A percentile compares a stretch with the other conserved stretches of the same genome.
phyloP scores from a whole-genome alignment of 257 asterid species.

The Solanum tarapatanum region DNA sequence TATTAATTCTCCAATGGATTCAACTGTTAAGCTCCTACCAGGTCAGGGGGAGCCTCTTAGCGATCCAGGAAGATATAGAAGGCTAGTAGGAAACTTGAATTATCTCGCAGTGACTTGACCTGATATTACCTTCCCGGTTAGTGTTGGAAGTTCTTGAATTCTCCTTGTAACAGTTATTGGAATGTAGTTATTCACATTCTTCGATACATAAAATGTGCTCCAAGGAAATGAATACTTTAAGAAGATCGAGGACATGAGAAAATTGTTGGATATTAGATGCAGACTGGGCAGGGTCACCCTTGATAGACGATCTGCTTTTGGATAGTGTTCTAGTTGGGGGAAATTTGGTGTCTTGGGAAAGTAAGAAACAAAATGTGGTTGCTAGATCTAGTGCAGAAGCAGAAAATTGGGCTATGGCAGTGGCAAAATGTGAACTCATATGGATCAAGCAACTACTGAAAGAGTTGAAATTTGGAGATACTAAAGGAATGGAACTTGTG shows the following conservation, averaged over 20 bases:
- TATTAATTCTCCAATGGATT: background rate
- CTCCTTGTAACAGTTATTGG: background rate
- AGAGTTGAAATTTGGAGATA: background rate
- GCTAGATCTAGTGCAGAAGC: background rate
- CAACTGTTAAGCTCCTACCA: background rate
- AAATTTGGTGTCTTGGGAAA: background rate
- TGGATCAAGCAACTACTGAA: background rate
- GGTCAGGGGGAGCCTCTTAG: background rate
- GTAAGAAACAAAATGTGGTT: background rate
- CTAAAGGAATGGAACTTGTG: background rate
- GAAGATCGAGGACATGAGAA: background rate
- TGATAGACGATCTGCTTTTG: background rate
- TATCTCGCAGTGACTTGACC: background rate
- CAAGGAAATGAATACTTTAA: background rate
- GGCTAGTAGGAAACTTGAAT: background rate
- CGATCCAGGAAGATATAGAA: background rate
- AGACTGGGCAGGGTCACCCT: background rate
- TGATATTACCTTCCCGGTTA: background rate
- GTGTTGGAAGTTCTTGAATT: background rate
- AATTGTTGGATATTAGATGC: background rate
- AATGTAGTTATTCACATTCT: background rate
- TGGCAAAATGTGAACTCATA: background rate
- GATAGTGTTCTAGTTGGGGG: background rate
- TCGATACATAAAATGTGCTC: background rate
- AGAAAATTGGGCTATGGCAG: background rate